These are phyloP conservation scores for Globisporangium barbulae DNA, from an alignment of 352 stramenopile genomes.

Conservation along the genomic window DNA sequence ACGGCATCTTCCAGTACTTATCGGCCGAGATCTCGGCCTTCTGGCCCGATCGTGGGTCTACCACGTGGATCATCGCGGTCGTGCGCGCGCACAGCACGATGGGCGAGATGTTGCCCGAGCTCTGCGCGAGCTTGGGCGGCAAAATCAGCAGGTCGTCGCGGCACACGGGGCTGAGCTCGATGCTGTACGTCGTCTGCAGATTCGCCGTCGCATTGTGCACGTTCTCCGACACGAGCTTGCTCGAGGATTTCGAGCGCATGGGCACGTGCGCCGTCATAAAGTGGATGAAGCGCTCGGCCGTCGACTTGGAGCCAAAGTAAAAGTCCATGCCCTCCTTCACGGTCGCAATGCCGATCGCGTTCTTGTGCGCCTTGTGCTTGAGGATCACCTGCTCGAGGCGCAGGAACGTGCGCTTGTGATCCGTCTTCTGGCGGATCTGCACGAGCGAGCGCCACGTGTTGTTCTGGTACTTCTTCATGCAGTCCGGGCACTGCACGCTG, in stretches of 20 bases:
- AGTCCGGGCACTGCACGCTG: constrained; percentile 68
- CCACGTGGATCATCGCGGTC: constrained; percentile 57
- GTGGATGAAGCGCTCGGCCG: constrained; percentile 54
- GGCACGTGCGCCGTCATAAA: constrained; percentile 62
- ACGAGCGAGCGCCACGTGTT: constrained; percentile 67
- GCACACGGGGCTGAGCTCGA: constrained; percentile 70
- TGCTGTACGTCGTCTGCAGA: constrained; percentile 61
- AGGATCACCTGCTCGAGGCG: constrained; percentile 71
- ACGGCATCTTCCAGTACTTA: constrained; percentile 74
- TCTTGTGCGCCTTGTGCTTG: constrained; percentile 63
- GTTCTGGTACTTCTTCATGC: constrained; percentile 67
- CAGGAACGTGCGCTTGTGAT: constrained; percentile 77
- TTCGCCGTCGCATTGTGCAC: constrained; percentile 60
- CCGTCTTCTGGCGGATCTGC: constrained; percentile 71
- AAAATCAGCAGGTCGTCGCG: constrained; percentile 74
- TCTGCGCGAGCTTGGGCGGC: constrained; percentile 53
- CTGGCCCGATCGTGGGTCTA: constrained; percentile 57
- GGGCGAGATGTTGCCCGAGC: constrained; percentile 60
- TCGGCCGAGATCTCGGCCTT: constrained; percentile 51
- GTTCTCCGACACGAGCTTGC: constrained; percentile 77
- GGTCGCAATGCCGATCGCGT: constrained; percentile 54
- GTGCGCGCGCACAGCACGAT: constrained; percentile 60
- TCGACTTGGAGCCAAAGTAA: constrained; percentile 62
- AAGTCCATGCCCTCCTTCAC: constrained; percentile 82
- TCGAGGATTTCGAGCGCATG: constrained; percentile 65